phyloP scores from a whole-genome alignment of 306 rosid species.

The Inga leiocalycina region DNA sequence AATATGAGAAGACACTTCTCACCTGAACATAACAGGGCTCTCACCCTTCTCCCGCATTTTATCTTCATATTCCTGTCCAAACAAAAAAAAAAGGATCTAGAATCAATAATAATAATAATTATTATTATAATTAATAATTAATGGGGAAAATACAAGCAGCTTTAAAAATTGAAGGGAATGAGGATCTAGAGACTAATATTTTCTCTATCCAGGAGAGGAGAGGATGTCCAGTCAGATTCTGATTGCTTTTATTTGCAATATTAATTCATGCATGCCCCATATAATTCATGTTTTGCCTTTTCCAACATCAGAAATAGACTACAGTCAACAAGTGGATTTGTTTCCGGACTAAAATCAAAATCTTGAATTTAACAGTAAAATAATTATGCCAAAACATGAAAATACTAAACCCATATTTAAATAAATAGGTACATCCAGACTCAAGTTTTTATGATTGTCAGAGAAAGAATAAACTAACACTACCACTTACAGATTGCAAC shows the following conservation, averaged over 20 bases:
- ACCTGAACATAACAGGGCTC: slow-evolving; percentile 98
- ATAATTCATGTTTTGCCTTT: slow-evolving; percentile 13
- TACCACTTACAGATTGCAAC: slow-evolving; percentile 25
- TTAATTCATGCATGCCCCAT: neutral
- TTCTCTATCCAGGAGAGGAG: neutral
- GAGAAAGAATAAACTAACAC: slow-evolving; percentile 31
- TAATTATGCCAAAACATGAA: slow-evolving; percentile 9
- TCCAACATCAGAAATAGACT: slow-evolving; percentile 15
- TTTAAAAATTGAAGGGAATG: slow-evolving; percentile 22
- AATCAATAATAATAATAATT: neutral
- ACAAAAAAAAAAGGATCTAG: slow-evolving; percentile 35
- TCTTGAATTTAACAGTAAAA: slow-evolving; percentile 11
- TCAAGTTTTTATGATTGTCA: slow-evolving; percentile 26
- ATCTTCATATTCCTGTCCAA: slow-evolving; percentile 85
- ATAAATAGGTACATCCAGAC: neutral
- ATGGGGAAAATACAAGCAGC: slow-evolving; percentile 20
- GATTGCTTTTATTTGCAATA: slow-evolving; percentile 5
- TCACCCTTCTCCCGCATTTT: slow-evolving; percentile 95
- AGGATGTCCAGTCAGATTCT: slow-evolving; percentile 27
- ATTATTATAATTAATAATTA: neutral
- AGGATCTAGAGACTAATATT: neutral
- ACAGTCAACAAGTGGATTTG: slow-evolving; percentile 4
- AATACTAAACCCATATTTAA: neutral
- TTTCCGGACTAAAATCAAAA: neutral
- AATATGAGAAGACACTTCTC: slow-evolving; percentile 23